A percentile compares a stretch with the other conserved stretches of the same genome.
phyloP scores from a whole-genome alignment of 495 filamentous ascomycete genomes.

The Penicillium ochrochloron region DNA sequence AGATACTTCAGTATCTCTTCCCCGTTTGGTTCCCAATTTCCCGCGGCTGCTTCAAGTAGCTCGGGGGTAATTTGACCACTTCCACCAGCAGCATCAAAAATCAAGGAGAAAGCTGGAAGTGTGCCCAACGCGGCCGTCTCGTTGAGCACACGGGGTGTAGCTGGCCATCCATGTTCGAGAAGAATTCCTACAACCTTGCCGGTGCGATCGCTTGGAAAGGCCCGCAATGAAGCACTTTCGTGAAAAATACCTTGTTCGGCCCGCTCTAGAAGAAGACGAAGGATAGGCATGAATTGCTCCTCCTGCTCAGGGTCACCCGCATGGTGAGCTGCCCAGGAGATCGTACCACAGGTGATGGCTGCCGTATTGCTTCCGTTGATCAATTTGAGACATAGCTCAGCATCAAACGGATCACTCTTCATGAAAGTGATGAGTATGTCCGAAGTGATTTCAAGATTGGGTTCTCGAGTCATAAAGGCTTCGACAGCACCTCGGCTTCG shows the following conservation, averaged over 20 bases:
- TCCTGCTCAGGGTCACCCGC: neutral
- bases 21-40: neutral
- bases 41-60: neutral
- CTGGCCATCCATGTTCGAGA: neutral
- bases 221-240: neutral
- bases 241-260: neutral
- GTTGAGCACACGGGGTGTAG: neutral
- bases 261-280: neutral
- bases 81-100: constrained; percentile 1
- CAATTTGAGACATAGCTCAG: neutral
- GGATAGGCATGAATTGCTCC: neutral
- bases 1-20: neutral
- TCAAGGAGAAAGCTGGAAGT: neutral
- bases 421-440: neutral
- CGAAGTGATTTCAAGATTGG: neutral
- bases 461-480: neutral
- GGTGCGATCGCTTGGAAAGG: neutral
- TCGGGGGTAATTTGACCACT: neutral
- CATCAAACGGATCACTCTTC: neutral
- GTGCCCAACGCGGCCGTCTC: neutral
- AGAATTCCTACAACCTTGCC: neutral
- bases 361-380: neutral
- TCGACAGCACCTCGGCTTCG: neutral
- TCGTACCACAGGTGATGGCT: neutral
- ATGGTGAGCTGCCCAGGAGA: neutral